Conservation (phyloP, 2,329 filamentous ascomycete genomes). For the Neonectria ditissima region DNA sequence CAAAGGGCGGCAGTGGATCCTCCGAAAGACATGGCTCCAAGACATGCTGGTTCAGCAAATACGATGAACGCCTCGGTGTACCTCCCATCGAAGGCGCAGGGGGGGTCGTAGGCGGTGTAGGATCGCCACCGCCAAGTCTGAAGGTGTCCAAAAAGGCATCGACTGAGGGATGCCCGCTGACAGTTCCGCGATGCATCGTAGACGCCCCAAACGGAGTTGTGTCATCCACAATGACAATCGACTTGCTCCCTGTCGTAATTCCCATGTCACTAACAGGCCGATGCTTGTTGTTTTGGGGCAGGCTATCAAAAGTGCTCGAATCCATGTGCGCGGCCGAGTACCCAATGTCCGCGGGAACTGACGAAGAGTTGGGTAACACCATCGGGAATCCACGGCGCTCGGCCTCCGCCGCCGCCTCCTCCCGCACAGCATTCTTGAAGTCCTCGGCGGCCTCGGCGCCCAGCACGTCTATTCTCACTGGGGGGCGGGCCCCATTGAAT, state of each 20-base stretch:
- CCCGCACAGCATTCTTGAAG: slow-evolving; percentile 80
- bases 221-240: slow-evolving; percentile 87
- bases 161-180: slow-evolving; percentile 58
- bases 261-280: slow-evolving; percentile 65
- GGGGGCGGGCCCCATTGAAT: slow-evolving; percentile 59
- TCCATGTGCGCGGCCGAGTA: slow-evolving; percentile 60
- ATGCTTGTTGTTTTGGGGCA: slow-evolving; percentile 47
- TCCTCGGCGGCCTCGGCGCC: slow-evolving; percentile 83
- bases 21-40: slow-evolving; percentile 51
- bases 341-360: slow-evolving; percentile 50
- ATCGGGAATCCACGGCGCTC: slow-evolving; percentile 42
- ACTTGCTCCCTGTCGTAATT: slow-evolving; percentile 86
- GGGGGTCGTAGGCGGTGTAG: slow-evolving; percentile 72
- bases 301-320: slow-evolving; percentile 51
- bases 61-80: slow-evolving; percentile 67
- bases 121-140: slow-evolving; percentile 61
- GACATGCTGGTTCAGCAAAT: slow-evolving; percentile 63
- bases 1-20: slow-evolving; percentile 60
- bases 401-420: slow-evolving; percentile 64
- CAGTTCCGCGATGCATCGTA: slow-evolving; percentile 61
- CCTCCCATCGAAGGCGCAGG: slow-evolving; percentile 56
- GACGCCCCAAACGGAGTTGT: slow-evolving; percentile 65
- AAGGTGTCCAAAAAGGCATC: slow-evolving; percentile 67
- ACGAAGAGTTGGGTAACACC: slow-evolving; percentile 40
- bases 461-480: slow-evolving; percentile 82